A percentile compares a stretch with the other conserved stretches of the same genome.
phyloP scores from a whole-genome alignment of 75 land plant species.

The Chamaecyparis obtusa region DNA sequence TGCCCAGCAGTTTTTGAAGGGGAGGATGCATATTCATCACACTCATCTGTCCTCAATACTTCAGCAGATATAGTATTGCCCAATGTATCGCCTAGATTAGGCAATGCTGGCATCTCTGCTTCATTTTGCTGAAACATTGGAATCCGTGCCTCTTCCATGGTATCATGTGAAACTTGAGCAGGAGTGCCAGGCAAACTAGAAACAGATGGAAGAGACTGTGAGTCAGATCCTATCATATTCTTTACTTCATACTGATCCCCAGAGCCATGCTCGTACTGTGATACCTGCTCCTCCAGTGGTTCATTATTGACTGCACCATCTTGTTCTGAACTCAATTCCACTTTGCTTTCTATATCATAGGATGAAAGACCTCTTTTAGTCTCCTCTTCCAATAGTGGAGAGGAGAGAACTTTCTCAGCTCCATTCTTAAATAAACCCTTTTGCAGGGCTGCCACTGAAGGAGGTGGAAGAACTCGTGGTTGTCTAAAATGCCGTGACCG shows the following conservation, averaged over 20 bases:
- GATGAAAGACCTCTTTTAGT: constrained; percentile 9
- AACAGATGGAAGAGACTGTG: constrained; percentile 62
- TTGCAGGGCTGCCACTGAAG: constrained; percentile 39
- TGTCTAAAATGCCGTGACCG: constrained; percentile 76
- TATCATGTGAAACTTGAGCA: constrained; percentile 55
- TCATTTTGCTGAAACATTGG: constrained; percentile 12
- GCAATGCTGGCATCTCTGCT: constrained; percentile 10
- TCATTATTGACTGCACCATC: constrained; percentile 17
- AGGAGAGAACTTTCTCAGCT: constrained; percentile 29
- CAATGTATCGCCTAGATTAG: constrained; percentile 13
- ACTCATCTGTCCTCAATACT: background rate
- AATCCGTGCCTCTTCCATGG: constrained; percentile 43
- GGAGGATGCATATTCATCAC: background rate
- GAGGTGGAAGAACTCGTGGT: constrained; percentile 91
- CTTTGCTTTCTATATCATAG: constrained; percentile 12
- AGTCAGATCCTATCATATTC: constrained; percentile 33
- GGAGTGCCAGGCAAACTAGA: constrained; percentile 62
- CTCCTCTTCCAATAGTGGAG: constrained; percentile 26
- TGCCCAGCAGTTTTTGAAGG: constrained; percentile 20
- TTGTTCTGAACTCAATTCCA: constrained; percentile 20
- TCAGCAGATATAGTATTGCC: background rate
- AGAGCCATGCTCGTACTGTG: background rate
- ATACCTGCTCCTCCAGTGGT: constrained; percentile 7
- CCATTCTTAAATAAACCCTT: constrained; percentile 30
- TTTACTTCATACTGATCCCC: constrained; percentile 18